phyloP scores from a whole-genome alignment of 2,329 filamentous ascomycete species.

The Aspergillus floridensis region DNA sequence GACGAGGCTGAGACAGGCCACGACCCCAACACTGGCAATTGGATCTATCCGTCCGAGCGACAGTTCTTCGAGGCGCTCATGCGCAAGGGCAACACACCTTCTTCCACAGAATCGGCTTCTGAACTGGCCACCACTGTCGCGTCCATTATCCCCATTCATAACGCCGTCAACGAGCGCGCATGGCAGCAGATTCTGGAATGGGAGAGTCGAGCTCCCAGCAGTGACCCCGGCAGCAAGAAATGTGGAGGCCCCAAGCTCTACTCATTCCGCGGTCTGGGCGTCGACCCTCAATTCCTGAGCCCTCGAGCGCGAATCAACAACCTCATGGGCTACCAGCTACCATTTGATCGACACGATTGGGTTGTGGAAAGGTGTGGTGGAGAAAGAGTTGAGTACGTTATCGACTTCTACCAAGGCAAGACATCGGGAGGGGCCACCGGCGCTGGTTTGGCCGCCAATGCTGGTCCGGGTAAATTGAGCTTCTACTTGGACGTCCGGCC shows the following conservation, averaged over 20 bases:
- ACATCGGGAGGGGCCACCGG: conserved; percentile 33
- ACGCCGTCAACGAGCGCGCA: conserved; percentile 94
- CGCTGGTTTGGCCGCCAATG: conserved; percentile 31
- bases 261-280: conserved; percentile 69
- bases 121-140: conserved; percentile 70
- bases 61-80: conserved; percentile 98
- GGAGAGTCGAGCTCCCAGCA: conserved; percentile 66
- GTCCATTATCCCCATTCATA: conserved; percentile 93
- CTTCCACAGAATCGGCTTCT: conserved; percentile 42
- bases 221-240: conserved; percentile 58
- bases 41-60: conserved; percentile 94
- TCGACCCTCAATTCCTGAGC: conserved; percentile 59
- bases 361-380: conserved; percentile 84
- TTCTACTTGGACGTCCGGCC: conserved; percentile 66
- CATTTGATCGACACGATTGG: conserved; percentile 98
- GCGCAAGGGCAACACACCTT: conserved; percentile 77
- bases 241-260: conserved; percentile 79
- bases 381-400: conserved; percentile 81
- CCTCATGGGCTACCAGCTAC: conserved; percentile 79
- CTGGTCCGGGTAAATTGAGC: conserved; percentile 49
- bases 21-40: conserved; percentile 72
- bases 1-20: conserved; percentile 74
- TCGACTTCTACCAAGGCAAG: conserved; percentile 91
- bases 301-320: conserved; percentile 81
- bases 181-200: conserved; percentile 90